Evolutionary conservation across 164 flowering plant species (phyloP).

Genomic region (Magnolia officinalis): DNA sequence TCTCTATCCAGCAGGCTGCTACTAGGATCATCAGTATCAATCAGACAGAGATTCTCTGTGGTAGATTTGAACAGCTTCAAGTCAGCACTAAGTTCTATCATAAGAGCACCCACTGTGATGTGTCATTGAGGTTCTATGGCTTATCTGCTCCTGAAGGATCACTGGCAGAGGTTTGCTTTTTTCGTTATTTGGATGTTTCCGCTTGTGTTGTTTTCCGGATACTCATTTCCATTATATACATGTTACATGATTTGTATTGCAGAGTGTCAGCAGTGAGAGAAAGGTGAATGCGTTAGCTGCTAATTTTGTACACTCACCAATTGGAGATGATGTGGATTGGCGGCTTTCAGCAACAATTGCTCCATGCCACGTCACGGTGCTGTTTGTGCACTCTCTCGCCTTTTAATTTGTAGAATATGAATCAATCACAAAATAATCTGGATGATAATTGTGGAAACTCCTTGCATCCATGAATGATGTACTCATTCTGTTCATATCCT

Average conservation of each 20-base stretch:
- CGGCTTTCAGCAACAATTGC: conserved; percentile 91
- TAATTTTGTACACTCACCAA: conserved; percentile 72
- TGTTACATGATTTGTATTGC: conserved; percentile 20
- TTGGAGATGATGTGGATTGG: conserved; percentile 93
- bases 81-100: conserved; percentile 71
- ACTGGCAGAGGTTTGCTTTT: conserved; percentile 75
- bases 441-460: neutral
- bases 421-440: neutral
- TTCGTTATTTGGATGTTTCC: neutral
- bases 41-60: conserved; percentile 78
- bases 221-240: neutral
- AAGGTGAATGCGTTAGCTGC: conserved; percentile 91
- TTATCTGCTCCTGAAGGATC: conserved; percentile 96
- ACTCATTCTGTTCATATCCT: too few relatives aligned
- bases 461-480: too few relatives aligned
- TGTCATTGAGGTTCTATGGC: conserved; percentile 78
- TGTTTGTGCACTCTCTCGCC: conserved; percentile 2
- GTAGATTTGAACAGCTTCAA: conserved; percentile 87
- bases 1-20: conserved; percentile 80
- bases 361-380: conserved; percentile 95
- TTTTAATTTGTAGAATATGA: neutral
- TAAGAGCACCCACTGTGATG: conserved; percentile 71
- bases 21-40: conserved; percentile 64
- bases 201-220: neutral
- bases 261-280: conserved; percentile 87